Evolutionary conservation across 257 asterid genomes (phyloP), one percentile per base, ranked within the genome.

Genomic region (Capsicum rhomboideum): DNA sequence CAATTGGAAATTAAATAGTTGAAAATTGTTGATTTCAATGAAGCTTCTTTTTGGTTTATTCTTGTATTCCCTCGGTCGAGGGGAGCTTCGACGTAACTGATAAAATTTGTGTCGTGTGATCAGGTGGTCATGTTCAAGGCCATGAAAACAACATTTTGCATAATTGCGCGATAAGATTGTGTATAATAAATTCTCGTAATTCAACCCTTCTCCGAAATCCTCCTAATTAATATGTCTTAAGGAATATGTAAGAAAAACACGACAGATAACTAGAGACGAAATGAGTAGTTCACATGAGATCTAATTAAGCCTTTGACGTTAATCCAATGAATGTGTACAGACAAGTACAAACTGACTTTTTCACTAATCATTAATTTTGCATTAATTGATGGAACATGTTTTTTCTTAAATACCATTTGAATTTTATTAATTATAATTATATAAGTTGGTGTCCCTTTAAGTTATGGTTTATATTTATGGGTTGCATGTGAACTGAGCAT

Each of bases 11-110:
- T 69, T 82, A 18, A 28, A 28, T 42, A 44, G 14, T 74, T 49
- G 80, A 49, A 74, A 6, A 28, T 42, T 87, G 85, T 90, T 81
- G 89, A 79, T 87, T 84, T 84, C 83, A 81, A 34, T 37, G 79
- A 82, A 74, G 40, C 46, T 37, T 82, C 46, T 58, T 29, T 46
- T 8, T 44, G 21, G 58, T 44, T 44, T 44, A 72, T 44, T 74
- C 34, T 74, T 44, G 2, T 44, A 28, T n/a, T n/a, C n/a, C n/a
- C n/a, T n/a, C n/a, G n/a, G n/a, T n/a, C n/a, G n/a, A n/a, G n/a
- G n/a, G n/a, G n/a, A 34, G 4, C 6, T 2, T 34, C 2, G 40
- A 5, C 2, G 4, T 34, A 34, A 34, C 40, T 34, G 40, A 34
- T 34, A 34, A 34, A 34, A 34, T 34, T 34, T 2, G 3, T 34